phyloP scores from a whole-genome alignment of 1,139 yeast genomes.

The Taphrina wiesneri region DNA sequence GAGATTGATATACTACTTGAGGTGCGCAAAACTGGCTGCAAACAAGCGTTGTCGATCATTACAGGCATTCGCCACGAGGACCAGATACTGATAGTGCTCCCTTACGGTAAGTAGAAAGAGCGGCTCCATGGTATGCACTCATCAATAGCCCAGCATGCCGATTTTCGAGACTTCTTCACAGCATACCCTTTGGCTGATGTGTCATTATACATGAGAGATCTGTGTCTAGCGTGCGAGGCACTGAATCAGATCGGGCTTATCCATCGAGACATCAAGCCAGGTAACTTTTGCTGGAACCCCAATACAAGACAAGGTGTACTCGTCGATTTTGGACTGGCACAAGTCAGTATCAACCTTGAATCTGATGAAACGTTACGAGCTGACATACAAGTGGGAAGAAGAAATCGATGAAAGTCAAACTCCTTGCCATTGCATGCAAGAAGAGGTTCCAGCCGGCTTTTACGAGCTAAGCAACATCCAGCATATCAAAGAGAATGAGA shows the following conservation, averaged over 20 bases:
- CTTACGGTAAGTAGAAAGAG: conserved; percentile 12
- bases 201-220: conserved; percentile 49
- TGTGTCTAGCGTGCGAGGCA: conserved; percentile 70
- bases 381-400: conserved; percentile 38
- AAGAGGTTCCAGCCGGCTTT: conserved; percentile 3
- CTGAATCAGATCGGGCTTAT: conserved; percentile 73
- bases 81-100: conserved; percentile 35
- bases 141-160: conserved; percentile 29
- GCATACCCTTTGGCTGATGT: conserved; percentile 31
- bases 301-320: conserved; percentile 72
- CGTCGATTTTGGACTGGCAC: conserved; percentile 90
- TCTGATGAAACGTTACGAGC: too few relatives aligned
- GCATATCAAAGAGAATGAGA: not conserved
- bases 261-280: conserved; percentile 83
- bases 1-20: conserved; percentile 34
- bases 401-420: conserved; percentile 15
- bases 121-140: not conserved
- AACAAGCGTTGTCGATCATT: conserved; percentile 27
- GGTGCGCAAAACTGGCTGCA: conserved; percentile 28
- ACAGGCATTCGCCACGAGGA: conserved; percentile 33
- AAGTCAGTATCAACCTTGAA: too few relatives aligned
- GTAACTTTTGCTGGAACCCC: conserved; percentile 74
- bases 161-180: conserved; percentile 34
- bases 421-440: conserved; percentile 27
- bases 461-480: not conserved